Evolutionary conservation across 345 rosid genomes (phyloP).

Genomic region (Anacardium occidentale): DNA sequence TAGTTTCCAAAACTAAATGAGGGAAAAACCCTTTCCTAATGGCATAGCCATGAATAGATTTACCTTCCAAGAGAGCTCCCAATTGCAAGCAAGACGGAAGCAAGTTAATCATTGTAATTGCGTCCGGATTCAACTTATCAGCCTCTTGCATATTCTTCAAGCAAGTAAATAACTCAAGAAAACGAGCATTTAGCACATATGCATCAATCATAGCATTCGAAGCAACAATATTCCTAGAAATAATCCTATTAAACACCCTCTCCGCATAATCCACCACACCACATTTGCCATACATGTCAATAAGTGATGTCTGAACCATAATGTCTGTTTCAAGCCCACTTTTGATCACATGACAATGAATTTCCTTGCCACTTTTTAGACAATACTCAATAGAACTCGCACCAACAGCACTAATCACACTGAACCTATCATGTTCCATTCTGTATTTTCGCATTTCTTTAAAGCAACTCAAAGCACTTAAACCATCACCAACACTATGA

Average conservation of each 20-base stretch:
- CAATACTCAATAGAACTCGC: slow-evolving; percentile 21
- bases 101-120: slow-evolving; percentile 56
- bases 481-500: no score
- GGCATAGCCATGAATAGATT: slow-evolving; percentile 66
- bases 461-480: no score
- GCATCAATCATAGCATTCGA: slow-evolving; percentile 80
- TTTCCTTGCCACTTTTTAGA: slow-evolving; percentile 57
- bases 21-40: slow-evolving; percentile 63
- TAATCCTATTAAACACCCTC: slow-evolving; percentile 46
- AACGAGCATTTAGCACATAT: slow-evolving; percentile 41
- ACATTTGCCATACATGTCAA: slow-evolving; percentile 70
- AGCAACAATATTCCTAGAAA: slow-evolving; percentile 44
- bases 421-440: no score
- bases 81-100: slow-evolving; percentile 58
- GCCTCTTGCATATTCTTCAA: slow-evolving; percentile 50
- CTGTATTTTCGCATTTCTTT: no score
- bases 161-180: slow-evolving; percentile 47
- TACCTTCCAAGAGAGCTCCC: slow-evolving; percentile 42
- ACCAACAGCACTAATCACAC: no score
- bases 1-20: slow-evolving; percentile 58
- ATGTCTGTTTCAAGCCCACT: slow-evolving; percentile 43
- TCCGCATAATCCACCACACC: slow-evolving; percentile 54
- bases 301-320: slow-evolving; percentile 62
- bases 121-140: slow-evolving; percentile 50
- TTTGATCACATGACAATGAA: slow-evolving; percentile 64